Percentiles rank a stretch among this genome's conserved stretches.
Conservation (phyloP, 2,329 filamentous ascomycete genomes). For the Sclerotinia spermophila region DNA sequence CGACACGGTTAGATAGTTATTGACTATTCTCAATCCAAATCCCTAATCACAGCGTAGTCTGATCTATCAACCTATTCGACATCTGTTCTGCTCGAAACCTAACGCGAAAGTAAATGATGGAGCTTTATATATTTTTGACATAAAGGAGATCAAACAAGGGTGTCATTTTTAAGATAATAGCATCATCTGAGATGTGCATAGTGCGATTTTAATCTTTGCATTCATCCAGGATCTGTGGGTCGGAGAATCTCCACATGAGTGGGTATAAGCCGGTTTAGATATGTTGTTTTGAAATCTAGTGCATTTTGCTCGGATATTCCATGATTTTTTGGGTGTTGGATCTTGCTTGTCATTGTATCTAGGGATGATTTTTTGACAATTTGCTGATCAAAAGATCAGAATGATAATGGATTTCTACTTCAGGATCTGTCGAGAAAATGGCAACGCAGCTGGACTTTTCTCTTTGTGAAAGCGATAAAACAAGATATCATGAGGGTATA, state of each 20-base stretch:
- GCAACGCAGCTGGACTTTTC: not conserved
- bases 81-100: not conserved
- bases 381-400: not conserved
- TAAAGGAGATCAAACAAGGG: not conserved
- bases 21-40: not conserved
- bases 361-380: not conserved
- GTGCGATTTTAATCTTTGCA: not conserved
- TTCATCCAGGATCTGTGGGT: not conserved
- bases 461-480: not conserved
- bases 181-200: not conserved
- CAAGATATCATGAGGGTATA: too few species aligned
- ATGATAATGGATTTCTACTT: not conserved
- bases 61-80: not conserved
- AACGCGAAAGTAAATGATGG: not conserved
- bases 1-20: not conserved
- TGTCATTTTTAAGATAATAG: not conserved
- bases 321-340: not conserved
- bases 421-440: not conserved
- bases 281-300: not conserved
- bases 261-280: not conserved
- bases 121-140: not conserved
- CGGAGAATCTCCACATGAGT: not conserved
- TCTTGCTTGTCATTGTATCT: not conserved
- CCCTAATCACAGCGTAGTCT: not conserved
- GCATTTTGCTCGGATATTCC: not conserved